Evolutionary conservation across 305 asterid genomes (phyloP).

Genomic region (Fraxinus greggii): DNA sequence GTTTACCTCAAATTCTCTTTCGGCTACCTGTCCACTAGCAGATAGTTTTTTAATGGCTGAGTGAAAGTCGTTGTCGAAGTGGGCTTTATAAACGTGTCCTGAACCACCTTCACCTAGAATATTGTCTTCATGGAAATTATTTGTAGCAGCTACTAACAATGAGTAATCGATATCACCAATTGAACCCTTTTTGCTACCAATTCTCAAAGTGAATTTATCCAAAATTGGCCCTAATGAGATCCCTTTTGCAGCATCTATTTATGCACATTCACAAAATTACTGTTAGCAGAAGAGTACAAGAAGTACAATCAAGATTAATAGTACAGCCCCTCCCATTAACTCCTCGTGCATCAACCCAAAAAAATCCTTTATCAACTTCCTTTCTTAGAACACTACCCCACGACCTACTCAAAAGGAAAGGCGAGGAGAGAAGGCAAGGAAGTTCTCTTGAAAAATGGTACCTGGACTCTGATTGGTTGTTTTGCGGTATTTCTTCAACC

Average conservation of each 20-base stretch:
- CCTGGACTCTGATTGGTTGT: constrained; percentile 48
- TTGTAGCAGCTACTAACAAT: constrained; percentile 66
- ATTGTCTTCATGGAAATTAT: constrained; percentile 59
- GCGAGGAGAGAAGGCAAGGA: not conserved
- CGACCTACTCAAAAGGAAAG: not conserved
- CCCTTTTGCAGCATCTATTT: constrained; percentile 52
- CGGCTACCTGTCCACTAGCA: constrained; percentile 54
- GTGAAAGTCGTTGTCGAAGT: constrained; percentile 44
- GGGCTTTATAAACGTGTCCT: constrained; percentile 75
- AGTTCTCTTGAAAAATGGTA: constrained; percentile 15
- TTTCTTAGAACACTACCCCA: not conserved
- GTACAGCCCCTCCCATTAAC: not conserved
- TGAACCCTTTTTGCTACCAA: constrained; percentile 56
- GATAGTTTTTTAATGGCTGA: constrained; percentile 70
- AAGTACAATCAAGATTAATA: not conserved
- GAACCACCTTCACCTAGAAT: constrained; percentile 69
- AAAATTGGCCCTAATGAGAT: constrained; percentile 52
- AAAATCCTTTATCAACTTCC: not conserved
- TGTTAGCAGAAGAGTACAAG: not conserved
- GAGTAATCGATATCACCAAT: constrained; percentile 65
- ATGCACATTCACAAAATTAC: constrained; percentile 7
- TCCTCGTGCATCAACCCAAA: not conserved
- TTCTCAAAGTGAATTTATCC: constrained; percentile 51
- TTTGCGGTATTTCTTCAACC: constrained; percentile 40
- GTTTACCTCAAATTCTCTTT: constrained; percentile 71